Evolutionary conservation across 176 grass and related monocot genomes (phyloP).

Genomic region (Hordeum marinum): DNA sequence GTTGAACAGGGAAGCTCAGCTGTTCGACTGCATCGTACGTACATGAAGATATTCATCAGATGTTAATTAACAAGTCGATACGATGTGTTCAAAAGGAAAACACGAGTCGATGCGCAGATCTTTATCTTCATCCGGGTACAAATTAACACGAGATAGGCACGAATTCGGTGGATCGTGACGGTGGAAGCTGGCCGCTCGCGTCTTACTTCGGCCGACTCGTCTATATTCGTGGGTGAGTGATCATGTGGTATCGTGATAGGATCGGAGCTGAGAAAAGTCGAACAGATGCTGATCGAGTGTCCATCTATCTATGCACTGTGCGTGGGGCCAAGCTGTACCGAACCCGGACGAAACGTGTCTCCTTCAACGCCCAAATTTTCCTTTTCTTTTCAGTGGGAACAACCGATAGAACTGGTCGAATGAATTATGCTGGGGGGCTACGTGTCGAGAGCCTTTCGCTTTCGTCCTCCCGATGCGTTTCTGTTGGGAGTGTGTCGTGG

Average conservation of each 20-base stretch:
- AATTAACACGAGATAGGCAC: background rate
- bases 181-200: background rate
- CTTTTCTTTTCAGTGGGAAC: background rate
- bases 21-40: background rate
- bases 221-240: background rate
- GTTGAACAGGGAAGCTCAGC: background rate
- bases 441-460: background rate
- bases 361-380: background rate
- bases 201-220: background rate
- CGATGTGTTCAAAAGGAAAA: too few species aligned
- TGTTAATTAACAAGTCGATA: too few species aligned
- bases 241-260: background rate
- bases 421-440: slow-evolving; percentile 10
- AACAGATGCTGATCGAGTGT: slow-evolving; percentile 14
- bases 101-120: background rate
- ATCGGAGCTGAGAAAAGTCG: background rate
- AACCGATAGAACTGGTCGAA: background rate
- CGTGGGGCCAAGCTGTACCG: background rate
- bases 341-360: background rate
- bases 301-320: background rate
- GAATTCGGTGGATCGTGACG: background rate
- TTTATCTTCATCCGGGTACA: background rate
- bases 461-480: background rate
- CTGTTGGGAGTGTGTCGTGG: background rate
- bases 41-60: background rate